Evolutionary conservation across 2,329 filamentous ascomycete genomes (phyloP), one percentile per base, ranked within the genome.

Genomic region (Rhynchosporium secalis): DNA sequence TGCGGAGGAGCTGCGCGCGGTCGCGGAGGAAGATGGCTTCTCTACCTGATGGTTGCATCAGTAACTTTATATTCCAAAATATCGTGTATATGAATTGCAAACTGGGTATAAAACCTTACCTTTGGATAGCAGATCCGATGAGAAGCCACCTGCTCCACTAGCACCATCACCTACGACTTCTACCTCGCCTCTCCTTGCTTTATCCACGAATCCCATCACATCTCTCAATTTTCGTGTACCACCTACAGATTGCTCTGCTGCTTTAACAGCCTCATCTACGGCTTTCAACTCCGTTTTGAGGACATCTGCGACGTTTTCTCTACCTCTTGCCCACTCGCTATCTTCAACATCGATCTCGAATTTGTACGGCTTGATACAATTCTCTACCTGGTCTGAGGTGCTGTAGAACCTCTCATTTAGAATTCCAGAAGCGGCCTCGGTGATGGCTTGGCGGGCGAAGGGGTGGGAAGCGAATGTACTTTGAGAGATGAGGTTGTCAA

Each of bases 321-420:
- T 83, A 0, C 92, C 93, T 64, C 90, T 86, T 3, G 81, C 76
- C 95, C 95, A 99, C 75, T 99, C 96, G 7, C 86, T 82, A 45
- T 93, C 90, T 72, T 96, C 92, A 49, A 99, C 87, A 70, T 99
- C 95, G 62, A 99, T 96, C 66, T 97, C 92, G 69, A 94, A 98
- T 75, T 99, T 99, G 80, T 94, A 99, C 0, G 96, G 95, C 76
- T 99, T 99, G 77, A 99, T 96, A 74, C 94, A 99, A 74, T 98
- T 98, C 76, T 99, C 95, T 0, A 99, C 91, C 77, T 98, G 95
- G 72, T 99, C 96, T 66, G 91, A 95, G 1, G 96, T 99, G 76
- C 94, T 95, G 78, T 97, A 98, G 67, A 96, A 96, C 13, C 94
- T 84, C 72, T 99, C 95, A 68, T 95, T 95, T 12, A 99, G 79